Evolutionary conservation across 495 filamentous ascomycete species (phyloP).

Genomic region (Sordaria brevicollis): DNA sequence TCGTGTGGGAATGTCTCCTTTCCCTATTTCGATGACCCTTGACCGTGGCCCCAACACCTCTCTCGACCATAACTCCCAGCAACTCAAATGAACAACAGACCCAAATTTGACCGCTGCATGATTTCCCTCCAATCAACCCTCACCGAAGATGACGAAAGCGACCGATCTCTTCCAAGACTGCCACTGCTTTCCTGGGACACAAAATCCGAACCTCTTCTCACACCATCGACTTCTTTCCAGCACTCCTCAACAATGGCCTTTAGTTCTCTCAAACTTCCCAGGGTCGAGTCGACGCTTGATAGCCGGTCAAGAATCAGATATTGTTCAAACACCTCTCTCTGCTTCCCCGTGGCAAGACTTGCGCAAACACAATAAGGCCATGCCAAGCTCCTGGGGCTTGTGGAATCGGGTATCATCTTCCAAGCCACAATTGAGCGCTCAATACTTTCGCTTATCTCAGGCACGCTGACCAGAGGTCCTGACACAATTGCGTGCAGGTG

Average conservation of each 20-base stretch:
- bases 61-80: neutral
- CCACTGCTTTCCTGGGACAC: neutral
- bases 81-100: neutral
- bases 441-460: neutral
- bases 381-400: neutral
- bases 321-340: neutral
- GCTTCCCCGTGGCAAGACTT: neutral
- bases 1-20: neutral
- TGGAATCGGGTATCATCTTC: neutral
- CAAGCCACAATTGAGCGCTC: neutral
- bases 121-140: neutral
- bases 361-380: conserved; percentile 2
- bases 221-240: neutral
- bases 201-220: neutral
- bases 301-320: neutral
- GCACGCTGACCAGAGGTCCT: neutral
- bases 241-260: neutral
- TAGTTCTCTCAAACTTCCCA: neutral
- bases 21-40: neutral
- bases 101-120: neutral
- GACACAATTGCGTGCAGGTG: neutral
- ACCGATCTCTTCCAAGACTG: neutral
- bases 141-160: neutral
- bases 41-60: neutral
- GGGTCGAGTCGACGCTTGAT: neutral